Base-by-base conservation (phyloP, 345 rosid species). In the Murraya koenigii region DNA sequence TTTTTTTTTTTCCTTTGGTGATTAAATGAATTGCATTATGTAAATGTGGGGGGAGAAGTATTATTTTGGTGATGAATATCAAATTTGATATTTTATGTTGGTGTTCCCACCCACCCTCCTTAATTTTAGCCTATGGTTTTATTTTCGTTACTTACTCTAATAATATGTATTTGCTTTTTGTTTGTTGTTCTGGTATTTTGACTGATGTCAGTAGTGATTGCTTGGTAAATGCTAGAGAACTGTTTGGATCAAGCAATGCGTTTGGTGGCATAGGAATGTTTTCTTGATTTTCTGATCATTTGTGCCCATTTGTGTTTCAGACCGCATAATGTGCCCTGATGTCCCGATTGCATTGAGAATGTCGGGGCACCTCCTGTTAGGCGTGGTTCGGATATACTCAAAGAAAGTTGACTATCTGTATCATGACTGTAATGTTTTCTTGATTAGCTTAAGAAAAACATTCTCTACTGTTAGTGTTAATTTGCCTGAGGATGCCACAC, bases 341-440 rank as follows among this genome's bases (percentile, higher is more conserved):
- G 92, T 86, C 49, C 98, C 99, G 1, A 80, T 94, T 77, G 98
- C 98, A 0, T 79, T 96, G 79, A 89, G 99, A 79, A 78, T 91
- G 89, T 91, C 97, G 1, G 86, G 97, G 39, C 93, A 94, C 60
- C 97, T 96, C 74, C 85, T 96, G 65, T 66, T 94, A n/a, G 99
- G 99, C 0, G 89, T 96, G 80, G 97, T 91, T 80, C 87, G 97
- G 61, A 94, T 96, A 76, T 96, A 92, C 76, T 88, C 97, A 1
- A 94, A 90, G 89, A 89, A 96, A 83, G 95, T 94, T 19, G 97
- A 96, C 52, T 96, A 91, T 75, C 90, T 94, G n/a, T 81, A 73
- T 77, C 89, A 87, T 47, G 99, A 96, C 73, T 96, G 92, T 25
- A 86, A 82, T 66, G 78, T 80, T 44, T 69, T 82, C 22, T 80